Percentiles rank a stretch among this genome's conserved stretches.
Conservation (phyloP, 345 rosid species). For the Pugionium cornutum region DNA sequence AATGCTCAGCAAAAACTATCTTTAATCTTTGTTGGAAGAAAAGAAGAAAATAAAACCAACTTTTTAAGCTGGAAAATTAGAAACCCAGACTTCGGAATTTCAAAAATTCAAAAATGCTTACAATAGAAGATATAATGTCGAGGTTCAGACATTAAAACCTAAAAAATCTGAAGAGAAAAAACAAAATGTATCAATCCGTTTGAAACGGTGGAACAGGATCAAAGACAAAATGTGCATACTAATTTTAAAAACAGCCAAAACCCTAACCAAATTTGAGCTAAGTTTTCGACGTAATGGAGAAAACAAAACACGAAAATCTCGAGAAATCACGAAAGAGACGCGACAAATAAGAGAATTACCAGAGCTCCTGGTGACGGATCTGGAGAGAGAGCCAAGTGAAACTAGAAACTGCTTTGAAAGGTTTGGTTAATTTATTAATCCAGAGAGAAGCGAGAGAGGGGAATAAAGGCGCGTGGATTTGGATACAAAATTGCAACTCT, state of each 20-base stretch:
- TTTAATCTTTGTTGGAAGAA: neutral
- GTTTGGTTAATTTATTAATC: conserved; percentile 21
- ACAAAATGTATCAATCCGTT: neutral
- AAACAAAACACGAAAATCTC: neutral
- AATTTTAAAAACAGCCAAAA: neutral
- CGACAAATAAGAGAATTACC: conserved; percentile 12
- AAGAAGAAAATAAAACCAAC: conserved; percentile 16
- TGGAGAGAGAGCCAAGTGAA: conserved; percentile 41
- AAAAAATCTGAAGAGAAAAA: neutral
- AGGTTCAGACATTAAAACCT: neutral
- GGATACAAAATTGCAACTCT: conserved; percentile 20
- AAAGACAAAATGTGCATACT: conserved; percentile 14
- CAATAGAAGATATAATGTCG: neutral
- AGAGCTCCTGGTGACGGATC: conserved; percentile 48
- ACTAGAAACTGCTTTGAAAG: conserved; percentile 30
- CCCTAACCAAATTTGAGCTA: conserved; percentile 29
- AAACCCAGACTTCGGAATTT: neutral
- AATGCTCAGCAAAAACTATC: too few species aligned
- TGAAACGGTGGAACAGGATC: neutral
- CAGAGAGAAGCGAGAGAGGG: conserved; percentile 20
- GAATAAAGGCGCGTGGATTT: conserved; percentile 49
- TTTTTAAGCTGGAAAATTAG: neutral
- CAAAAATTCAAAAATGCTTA: conserved; percentile 23
- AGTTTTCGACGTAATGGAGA: neutral
- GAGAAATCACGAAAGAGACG: conserved; percentile 8